Base-by-base conservation (phyloP, 768 basidiomycete species). In the Harrya chromipes region DNA sequence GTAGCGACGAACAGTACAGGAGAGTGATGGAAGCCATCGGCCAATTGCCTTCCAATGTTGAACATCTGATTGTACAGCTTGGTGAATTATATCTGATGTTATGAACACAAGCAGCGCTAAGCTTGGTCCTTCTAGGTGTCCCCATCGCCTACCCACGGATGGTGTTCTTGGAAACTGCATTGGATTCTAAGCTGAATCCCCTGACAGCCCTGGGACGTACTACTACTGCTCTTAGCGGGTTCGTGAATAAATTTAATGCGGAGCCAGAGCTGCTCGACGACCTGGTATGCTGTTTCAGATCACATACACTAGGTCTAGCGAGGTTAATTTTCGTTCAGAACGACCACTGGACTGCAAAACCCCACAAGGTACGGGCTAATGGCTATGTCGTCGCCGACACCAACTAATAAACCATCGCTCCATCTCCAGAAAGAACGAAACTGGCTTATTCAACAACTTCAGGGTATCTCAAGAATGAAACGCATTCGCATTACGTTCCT, bases 241-340 rank as follows among this genome's bases (percentile, higher is more conserved):
- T 94, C 58, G 84, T 90, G 27, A 92, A 94, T 64, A 88, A 90
- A 64, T 94, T 93, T 68, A 93, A 94, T 66, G 80, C 80, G n/a
- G 89, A 90, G 38, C 89, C 94, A 0, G 97, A 98, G 69, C 71
- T 99, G 24, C 76, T 97, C 47, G 95, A 98, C 68, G 95, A 99
- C 70, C 72, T 94, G 68, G 88, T 87, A 53, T 29, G 77, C 60
- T 8, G 41, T 44, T 43, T 40, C n/a, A 26, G 31, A 35, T 44
- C 44, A 16, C 42, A 49, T 46, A 4, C 4, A 7, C 27, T 50
- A 81, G 77, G 16, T 34, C 46, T 17, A 24, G 11, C 36, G 21
- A 50, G 23, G 39, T 20, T 23, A 87, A 87, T 59, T 85, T 90
- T 63, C 83, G 16, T 29, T 13, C 53, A 90, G 84, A 93, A 93